Conservation (phyloP, 371 early-diverging fungal species). For the Funneliformis caledonium region DNA sequence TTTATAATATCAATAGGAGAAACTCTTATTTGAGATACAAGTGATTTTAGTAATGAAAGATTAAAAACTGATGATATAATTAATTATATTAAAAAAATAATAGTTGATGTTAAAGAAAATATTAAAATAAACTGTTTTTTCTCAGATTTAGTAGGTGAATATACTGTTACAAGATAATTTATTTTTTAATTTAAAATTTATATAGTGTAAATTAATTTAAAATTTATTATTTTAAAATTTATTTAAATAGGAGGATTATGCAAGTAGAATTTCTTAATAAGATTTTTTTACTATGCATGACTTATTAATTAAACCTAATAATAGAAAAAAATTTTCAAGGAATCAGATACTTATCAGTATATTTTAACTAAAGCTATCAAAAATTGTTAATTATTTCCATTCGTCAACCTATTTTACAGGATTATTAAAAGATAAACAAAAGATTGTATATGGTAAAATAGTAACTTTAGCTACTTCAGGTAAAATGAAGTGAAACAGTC, state of each 20-base stretch:
- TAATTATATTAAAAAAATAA: background rate
- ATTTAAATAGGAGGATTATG: background rate
- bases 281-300: background rate
- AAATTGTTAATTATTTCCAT: constrained; percentile 13
- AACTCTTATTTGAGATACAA: background rate
- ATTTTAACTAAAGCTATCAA: background rate
- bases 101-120: background rate
- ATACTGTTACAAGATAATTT: background rate
- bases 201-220: background rate
- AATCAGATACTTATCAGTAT: background rate
- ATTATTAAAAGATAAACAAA: too few species aligned
- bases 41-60: background rate
- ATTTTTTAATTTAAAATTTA: background rate
- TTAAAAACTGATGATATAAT: background rate
- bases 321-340: background rate
- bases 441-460: too few species aligned
- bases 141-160: background rate
- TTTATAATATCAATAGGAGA: background rate
- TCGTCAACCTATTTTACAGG: background rate
- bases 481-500: too few species aligned
- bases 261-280: background rate
- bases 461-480: too few species aligned
- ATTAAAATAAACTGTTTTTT: background rate
- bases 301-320: background rate
- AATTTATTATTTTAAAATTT: background rate